phyloP scores from a whole-genome alignment of 2,329 filamentous ascomycete species.

The Cladosporium phlei region DNA sequence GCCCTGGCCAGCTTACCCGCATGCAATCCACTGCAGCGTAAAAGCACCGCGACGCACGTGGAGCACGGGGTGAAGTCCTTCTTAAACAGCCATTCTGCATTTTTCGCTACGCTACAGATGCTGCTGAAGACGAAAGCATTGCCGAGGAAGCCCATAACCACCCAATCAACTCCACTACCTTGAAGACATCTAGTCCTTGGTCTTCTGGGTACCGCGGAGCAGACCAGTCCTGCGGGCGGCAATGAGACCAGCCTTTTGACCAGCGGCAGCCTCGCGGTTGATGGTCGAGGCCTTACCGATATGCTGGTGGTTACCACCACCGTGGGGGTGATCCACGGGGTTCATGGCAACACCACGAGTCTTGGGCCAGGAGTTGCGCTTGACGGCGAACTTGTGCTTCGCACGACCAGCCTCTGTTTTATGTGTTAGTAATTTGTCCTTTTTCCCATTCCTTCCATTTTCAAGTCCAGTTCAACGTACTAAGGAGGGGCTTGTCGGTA shows the following conservation, averaged over 20 bases:
- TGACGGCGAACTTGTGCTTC: conserved; percentile 99
- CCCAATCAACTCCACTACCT: conserved; percentile 14
- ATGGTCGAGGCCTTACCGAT: conserved; percentile 99
- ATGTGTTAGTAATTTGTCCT: conserved; percentile 9
- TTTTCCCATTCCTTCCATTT: background rate
- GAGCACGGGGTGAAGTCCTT: conserved; percentile 4
- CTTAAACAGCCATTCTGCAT: conserved; percentile 14
- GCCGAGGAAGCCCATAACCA: conserved; percentile 15
- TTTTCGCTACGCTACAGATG: conserved; percentile 15
- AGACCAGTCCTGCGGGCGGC: conserved; percentile 99
- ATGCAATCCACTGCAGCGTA: conserved; percentile 1
- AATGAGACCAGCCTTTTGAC: conserved; percentile 99
- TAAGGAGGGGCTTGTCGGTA: conserved; percentile 99
- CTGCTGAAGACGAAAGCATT: conserved; percentile 12
- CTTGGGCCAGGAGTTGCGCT: conserved; percentile 99
- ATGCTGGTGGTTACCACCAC: conserved; percentile 98
- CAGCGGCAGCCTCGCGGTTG: conserved; percentile 92
- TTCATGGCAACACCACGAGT: conserved; percentile 99
- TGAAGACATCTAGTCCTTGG: conserved; percentile 64
- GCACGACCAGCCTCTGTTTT: conserved; percentile 89
- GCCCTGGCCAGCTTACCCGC: background rate
- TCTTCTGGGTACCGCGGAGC: conserved; percentile 99
- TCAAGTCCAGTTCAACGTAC: conserved; percentile 46
- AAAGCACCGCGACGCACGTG: background rate
- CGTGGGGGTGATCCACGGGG: conserved; percentile 86